phyloP scores from a whole-genome alignment of 805 yeast genomes.

The Nakazawaea populi region DNA sequence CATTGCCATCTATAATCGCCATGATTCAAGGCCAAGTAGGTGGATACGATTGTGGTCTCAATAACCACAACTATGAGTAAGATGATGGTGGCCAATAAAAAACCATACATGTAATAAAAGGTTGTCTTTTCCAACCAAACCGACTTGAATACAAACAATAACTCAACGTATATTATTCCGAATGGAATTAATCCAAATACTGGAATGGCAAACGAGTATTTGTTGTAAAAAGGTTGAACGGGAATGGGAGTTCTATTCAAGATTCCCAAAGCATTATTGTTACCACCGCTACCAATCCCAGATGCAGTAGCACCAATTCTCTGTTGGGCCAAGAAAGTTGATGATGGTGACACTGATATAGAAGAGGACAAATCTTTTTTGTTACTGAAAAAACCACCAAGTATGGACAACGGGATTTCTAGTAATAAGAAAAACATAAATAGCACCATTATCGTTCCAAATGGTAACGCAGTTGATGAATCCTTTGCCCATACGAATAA shows the following conservation, averaged over 20 bases:
- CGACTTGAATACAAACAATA: constrained; percentile 65
- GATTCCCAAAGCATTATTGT: constrained; percentile 1
- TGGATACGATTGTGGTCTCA: constrained; percentile 67
- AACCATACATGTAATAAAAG: constrained; percentile 77
- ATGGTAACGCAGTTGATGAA: constrained; percentile 72
- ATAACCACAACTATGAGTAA: constrained; percentile 57
- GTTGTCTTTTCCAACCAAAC: constrained; percentile 78
- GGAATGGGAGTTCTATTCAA: constrained; percentile 20
- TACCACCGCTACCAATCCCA: not conserved
- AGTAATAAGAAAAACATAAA: constrained; percentile 54
- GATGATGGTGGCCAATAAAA: constrained; percentile 54
- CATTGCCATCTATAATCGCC: constrained; percentile 74
- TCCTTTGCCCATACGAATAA: constrained; percentile 70
- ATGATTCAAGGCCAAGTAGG: constrained; percentile 50
- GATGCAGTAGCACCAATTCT: not conserved
- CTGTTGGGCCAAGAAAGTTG: constrained; percentile 1
- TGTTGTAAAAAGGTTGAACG: constrained; percentile 30
- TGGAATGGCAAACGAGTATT: constrained; percentile 27
- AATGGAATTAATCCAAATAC: constrained; percentile 73
- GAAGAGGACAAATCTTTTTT: constrained; percentile 14
- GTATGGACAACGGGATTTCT: constrained; percentile 68
- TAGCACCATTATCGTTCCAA: constrained; percentile 62
- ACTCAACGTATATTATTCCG: constrained; percentile 73
- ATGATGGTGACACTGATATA: constrained; percentile 1
- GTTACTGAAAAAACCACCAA: constrained; percentile 56